These are phyloP conservation scores for Paracoccidioides lutzii DNA, from an alignment of 2,329 filamentous ascomycete genomes.

Conservation along the genomic window DNA sequence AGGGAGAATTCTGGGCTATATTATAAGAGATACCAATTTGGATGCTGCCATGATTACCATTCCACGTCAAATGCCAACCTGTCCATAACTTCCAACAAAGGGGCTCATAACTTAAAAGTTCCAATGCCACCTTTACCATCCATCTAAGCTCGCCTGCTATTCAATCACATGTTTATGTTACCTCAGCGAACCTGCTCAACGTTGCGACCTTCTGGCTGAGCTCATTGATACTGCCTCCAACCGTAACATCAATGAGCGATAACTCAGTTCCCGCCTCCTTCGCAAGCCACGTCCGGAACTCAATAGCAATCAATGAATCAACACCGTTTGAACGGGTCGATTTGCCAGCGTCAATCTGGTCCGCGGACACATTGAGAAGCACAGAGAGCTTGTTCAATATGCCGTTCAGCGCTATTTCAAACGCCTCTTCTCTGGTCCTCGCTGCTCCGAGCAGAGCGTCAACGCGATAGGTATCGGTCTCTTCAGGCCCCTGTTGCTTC, in stretches of 20 bases:
- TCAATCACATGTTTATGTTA: not conserved
- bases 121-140: not conserved
- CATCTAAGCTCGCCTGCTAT: not conserved
- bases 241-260: conserved; percentile 10
- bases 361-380: conserved; percentile 15
- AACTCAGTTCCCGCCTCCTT: conserved; percentile 18
- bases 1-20: too few relatives aligned
- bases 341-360: conserved; percentile 16
- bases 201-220: conserved; percentile 12
- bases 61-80: too few relatives aligned
- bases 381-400: conserved; percentile 12
- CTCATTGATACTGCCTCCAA: conserved; percentile 9
- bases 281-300: conserved; percentile 20
- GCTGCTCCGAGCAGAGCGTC: conserved; percentile 10
- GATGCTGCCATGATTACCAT: too few relatives aligned
- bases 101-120: not conserved
- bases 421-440: conserved; percentile 10
- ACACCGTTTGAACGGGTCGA: conserved; percentile 16
- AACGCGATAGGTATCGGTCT: conserved; percentile 1
- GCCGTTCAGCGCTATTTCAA: conserved; percentile 9
- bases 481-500: conserved; percentile 5
- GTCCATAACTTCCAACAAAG: too few relatives aligned
- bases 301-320: conserved; percentile 21
- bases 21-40: too few relatives aligned
- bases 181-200: conserved; percentile 10